Evolutionary conservation across 1,139 yeast species (phyloP).

Genomic region (Candida sojae): DNA sequence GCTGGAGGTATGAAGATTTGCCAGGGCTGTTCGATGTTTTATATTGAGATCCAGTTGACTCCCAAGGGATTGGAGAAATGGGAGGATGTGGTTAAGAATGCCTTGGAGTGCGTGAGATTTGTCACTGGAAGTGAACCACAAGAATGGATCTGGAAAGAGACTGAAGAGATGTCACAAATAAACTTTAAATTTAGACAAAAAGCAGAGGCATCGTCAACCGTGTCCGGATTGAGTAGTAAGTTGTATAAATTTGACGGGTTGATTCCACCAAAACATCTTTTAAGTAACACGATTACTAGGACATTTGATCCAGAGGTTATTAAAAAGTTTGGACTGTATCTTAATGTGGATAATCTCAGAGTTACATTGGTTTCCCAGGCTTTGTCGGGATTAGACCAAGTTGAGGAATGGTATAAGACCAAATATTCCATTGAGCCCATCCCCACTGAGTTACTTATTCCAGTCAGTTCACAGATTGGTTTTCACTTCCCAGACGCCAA

Average conservation of each 20-base stretch:
- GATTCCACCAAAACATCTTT: conserved; percentile 64
- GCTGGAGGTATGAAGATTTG: conserved; percentile 75
- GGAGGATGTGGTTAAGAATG: conserved; percentile 54
- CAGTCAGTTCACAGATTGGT: conserved; percentile 16
- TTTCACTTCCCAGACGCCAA: conserved; percentile 71
- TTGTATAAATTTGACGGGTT: conserved; percentile 43
- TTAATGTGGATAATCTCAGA: conserved; percentile 64
- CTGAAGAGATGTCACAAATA: conserved; percentile 45
- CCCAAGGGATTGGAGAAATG: conserved; percentile 67
- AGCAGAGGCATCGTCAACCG: conserved; percentile 61
- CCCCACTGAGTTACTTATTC: conserved; percentile 32
- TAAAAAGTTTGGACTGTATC: conserved; percentile 46
- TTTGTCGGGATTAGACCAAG: conserved; percentile 38
- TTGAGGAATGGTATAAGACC: conserved; percentile 91
- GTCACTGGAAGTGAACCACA: conserved; percentile 56
- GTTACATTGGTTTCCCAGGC: conserved; percentile 57
- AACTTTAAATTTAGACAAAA: conserved; percentile 72
- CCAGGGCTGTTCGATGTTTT: conserved; percentile 66
- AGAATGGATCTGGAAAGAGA: conserved; percentile 54
- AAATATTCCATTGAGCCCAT: conserved; percentile 59
- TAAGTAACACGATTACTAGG: conserved; percentile 59
- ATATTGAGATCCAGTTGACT: conserved; percentile 74
- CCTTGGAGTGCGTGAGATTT: conserved; percentile 74
- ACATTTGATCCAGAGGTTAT: conserved; percentile 61
- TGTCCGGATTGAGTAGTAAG: conserved; percentile 47